Conservation (phyloP, 1,284 basidiomycete species). For the Irpex rosettiformis region DNA sequence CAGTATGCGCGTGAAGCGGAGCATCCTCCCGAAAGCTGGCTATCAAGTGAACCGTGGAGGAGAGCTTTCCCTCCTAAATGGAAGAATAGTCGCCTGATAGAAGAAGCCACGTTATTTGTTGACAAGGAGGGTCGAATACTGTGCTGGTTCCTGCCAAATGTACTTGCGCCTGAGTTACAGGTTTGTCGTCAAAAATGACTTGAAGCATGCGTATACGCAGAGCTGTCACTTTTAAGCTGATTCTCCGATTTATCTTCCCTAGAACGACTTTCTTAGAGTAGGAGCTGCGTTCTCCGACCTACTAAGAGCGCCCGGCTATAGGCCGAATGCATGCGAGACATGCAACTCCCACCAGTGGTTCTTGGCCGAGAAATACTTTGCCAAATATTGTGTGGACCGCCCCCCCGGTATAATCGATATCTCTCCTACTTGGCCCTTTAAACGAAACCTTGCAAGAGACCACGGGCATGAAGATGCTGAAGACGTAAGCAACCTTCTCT, state of each 20-base stretch:
- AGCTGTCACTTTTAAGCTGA: too few species aligned
- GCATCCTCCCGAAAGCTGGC: too few species aligned
- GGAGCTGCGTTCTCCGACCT: not conserved
- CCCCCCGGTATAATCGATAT: not conserved
- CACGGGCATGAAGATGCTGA: not conserved
- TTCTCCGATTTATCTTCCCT: not conserved
- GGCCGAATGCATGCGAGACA: not conserved
- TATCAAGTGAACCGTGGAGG: not conserved
- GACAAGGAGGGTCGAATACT: not conserved
- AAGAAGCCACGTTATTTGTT: not conserved
- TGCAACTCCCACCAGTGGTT: not conserved
- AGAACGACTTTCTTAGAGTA: not conserved
- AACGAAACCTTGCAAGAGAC: not conserved
- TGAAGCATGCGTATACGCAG: too few species aligned
- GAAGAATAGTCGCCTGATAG: not conserved
- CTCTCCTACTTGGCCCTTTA: not conserved
- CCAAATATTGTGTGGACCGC: not conserved
- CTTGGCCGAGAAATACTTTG: not conserved
- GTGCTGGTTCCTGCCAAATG: not conserved
- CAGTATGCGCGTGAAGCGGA: too few species aligned
- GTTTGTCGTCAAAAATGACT: not conserved
- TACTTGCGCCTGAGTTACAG: not conserved
- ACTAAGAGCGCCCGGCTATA: not conserved
- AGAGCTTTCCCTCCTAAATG: not conserved
- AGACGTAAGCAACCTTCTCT: not conserved